These are phyloP conservation scores for Hypericum perforatum DNA, from an alignment of 345 rosid genomes.

Conservation along the genomic window DNA sequence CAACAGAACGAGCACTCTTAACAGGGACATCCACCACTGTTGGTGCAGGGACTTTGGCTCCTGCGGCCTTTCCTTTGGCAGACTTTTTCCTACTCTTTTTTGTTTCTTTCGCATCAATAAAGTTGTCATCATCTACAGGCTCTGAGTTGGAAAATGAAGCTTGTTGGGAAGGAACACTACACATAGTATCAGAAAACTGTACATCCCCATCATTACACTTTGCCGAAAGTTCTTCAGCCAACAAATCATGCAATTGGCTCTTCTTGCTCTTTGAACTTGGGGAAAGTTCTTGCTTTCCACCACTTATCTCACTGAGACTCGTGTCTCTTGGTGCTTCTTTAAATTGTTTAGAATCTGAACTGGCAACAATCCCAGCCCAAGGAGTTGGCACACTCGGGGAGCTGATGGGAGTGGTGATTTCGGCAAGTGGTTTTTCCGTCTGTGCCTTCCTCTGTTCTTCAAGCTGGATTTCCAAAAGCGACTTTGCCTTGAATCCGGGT, in stretches of 20 bases:
- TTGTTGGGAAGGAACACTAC: conserved; percentile 23
- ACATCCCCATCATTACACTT: conserved; percentile 40
- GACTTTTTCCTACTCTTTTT: conserved; percentile 85
- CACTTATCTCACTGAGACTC: conserved; percentile 20
- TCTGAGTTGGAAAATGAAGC: conserved; percentile 24
- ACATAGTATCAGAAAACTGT: conserved; percentile 25
- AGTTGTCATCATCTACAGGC: conserved; percentile 49
- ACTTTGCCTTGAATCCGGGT: conserved; percentile 88
- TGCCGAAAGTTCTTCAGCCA: conserved; percentile 54
- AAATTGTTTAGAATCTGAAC: conserved; percentile 39
- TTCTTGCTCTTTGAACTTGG: conserved; percentile 39
- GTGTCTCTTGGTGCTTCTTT: conserved; percentile 38
- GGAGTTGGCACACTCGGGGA: conserved; percentile 42
- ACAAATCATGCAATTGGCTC: conserved; percentile 61
- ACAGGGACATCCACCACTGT: conserved; percentile 38
- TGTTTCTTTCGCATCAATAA: conserved; percentile 82
- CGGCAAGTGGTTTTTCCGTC: conserved; percentile 47
- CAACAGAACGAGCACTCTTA: conserved; percentile 45
- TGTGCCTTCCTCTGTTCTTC: conserved; percentile 76
- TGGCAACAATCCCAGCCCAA: conserved; percentile 66
- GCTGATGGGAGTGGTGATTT: conserved; percentile 29
- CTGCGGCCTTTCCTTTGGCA: conserved; percentile 65
- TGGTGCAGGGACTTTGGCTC: conserved; percentile 34
- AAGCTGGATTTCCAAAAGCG: conserved; percentile 90
- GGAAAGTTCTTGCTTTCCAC: conserved; percentile 35